These are phyloP conservation scores for Lagerstroemia fauriei DNA, from an alignment of 441 rosid genomes.

Conservation along the genomic window DNA sequence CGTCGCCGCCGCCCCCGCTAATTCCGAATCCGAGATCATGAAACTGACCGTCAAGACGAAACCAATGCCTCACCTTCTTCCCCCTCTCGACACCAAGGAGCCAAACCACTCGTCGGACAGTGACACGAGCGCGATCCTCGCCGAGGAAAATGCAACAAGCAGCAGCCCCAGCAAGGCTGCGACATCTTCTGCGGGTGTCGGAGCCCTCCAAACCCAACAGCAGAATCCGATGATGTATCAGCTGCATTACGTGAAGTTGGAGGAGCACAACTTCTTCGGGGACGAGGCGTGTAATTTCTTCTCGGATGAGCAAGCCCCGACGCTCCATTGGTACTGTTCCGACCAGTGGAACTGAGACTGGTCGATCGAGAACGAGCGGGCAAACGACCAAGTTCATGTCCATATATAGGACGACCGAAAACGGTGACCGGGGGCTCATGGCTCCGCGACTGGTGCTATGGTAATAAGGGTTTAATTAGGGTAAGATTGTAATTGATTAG, in stretches of 20 bases:
- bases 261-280: slow-evolving; percentile 71
- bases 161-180: slow-evolving; percentile 46
- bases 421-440: too few relatives aligned
- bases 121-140: slow-evolving; percentile 76
- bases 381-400: too few relatives aligned
- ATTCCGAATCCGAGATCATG: slow-evolving; percentile 41
- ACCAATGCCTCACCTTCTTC: slow-evolving; percentile 38
- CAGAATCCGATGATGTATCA: slow-evolving; percentile 30
- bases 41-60: slow-evolving; percentile 15
- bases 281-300: slow-evolving; percentile 81
- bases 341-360: slow-evolving; percentile 57
- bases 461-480: background rate
- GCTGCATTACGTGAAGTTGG: slow-evolving; percentile 67
- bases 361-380: background rate
- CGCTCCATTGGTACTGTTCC: slow-evolving; percentile 69
- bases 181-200: slow-evolving; percentile 45
- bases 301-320: slow-evolving; percentile 77
- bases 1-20: slow-evolving; percentile 13
- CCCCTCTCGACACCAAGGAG: slow-evolving; percentile 53
- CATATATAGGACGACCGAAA: background rate
- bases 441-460: background rate
- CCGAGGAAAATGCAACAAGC: slow-evolving; percentile 62
- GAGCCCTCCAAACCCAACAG: slow-evolving; percentile 34
- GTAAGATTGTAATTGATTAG: background rate
- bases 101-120: slow-evolving; percentile 63